phyloP scores from a whole-genome alignment of 2,329 filamentous ascomycete species.

The Sphaerulina musiva region DNA sequence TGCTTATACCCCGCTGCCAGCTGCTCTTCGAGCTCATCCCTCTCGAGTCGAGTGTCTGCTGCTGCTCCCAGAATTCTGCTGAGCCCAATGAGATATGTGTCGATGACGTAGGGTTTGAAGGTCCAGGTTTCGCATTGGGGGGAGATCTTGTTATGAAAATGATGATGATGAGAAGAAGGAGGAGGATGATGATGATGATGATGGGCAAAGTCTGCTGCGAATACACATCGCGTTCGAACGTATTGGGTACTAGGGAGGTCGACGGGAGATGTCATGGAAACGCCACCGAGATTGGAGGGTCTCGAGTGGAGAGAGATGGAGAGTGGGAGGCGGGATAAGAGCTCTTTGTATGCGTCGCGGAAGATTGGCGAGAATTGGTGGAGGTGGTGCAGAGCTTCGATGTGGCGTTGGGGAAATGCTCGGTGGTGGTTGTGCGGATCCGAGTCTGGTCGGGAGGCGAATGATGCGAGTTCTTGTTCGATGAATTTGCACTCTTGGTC shows the following conservation, averaged over 20 bases:
- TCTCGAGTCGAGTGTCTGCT: conserved; percentile 2
- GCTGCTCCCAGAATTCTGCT: conserved; percentile 9
- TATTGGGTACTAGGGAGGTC: conserved; percentile 13
- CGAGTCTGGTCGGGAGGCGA: background rate
- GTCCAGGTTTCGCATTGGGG: conserved; percentile 16
- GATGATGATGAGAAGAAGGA: too few species aligned
- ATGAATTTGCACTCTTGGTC: conserved; percentile 15
- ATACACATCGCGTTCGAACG: conserved; percentile 14
- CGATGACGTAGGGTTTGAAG: conserved; percentile 14
- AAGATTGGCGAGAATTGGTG: conserved; percentile 13
- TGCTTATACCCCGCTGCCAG: conserved; percentile 7
- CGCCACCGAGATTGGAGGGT: conserved; percentile 2
- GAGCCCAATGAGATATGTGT: conserved; percentile 13
- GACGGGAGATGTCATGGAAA: conserved; percentile 6
- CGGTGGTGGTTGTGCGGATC: background rate
- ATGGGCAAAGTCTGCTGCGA: background rate
- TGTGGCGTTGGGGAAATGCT: conserved; percentile 2
- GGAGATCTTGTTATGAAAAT: background rate
- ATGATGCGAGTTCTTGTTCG: conserved; percentile 10
- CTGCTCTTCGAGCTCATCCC: conserved; percentile 8
- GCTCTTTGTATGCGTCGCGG: conserved; percentile 10
- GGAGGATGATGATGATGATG: too few species aligned
- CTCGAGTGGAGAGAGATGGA: conserved; percentile 7
- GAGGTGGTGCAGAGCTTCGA: conserved; percentile 13
- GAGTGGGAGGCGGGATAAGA: conserved; percentile 12